Evolutionary conservation across 305 asterid species (phyloP).

Genomic region (Lippia alba): DNA sequence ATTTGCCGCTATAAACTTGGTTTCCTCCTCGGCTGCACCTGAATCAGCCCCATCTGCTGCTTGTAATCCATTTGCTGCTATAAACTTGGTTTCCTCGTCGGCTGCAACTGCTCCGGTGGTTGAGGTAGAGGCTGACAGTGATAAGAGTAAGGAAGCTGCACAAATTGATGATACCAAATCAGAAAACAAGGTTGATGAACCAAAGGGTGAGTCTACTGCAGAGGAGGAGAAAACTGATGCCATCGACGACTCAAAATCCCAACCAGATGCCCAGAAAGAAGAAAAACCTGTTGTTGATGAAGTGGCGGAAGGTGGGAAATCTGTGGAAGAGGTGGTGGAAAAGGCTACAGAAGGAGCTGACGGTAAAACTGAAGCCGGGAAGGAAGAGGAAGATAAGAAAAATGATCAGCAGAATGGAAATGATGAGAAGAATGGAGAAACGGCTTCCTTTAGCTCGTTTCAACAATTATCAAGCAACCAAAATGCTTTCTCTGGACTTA

Average conservation of each 20-base stretch:
- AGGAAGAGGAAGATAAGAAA: conserved; percentile 42
- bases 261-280: conserved; percentile 37
- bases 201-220: conserved; percentile 33
- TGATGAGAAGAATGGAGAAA: conserved; percentile 52
- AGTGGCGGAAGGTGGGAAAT: conserved; percentile 35
- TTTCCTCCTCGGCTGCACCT: conserved; percentile 49
- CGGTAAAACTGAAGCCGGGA: conserved; percentile 36
- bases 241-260: conserved; percentile 38
- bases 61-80: conserved; percentile 76
- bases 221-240: conserved; percentile 41
- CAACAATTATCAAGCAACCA: conserved; percentile 77
- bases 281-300: conserved; percentile 44
- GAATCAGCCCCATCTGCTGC: conserved; percentile 48
- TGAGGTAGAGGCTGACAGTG: conserved; percentile 31
- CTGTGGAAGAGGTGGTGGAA: conserved; percentile 32
- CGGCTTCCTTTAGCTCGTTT: conserved; percentile 74
- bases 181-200: conserved; percentile 39
- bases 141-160: conserved; percentile 32
- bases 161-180: conserved; percentile 32
- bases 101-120: conserved; percentile 41
- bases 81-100: conserved; percentile 60
- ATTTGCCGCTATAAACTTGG: conserved; percentile 68
- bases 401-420: conserved; percentile 47
- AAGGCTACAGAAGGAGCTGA: conserved; percentile 36
- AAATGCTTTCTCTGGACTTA: conserved; percentile 89